These are phyloP conservation scores for Prunus padus DNA, from an alignment of 306 rosid species.

Conservation along the genomic window DNA sequence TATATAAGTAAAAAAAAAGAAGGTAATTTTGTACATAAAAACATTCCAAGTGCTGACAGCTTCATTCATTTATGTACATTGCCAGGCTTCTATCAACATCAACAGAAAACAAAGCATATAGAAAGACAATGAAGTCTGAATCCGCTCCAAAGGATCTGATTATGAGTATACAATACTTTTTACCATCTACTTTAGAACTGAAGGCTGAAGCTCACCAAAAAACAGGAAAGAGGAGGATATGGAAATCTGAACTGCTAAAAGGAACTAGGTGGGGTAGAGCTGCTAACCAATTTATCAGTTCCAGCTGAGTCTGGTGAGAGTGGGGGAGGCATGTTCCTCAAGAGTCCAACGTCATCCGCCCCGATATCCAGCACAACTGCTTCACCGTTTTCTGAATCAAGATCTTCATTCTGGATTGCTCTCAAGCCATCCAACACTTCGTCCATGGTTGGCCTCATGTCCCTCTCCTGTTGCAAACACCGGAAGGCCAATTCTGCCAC, in stretches of 20 bases:
- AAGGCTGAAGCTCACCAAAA: background rate
- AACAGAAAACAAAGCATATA: constrained; percentile 8
- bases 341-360: constrained; percentile 51
- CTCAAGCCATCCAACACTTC: constrained; percentile 60
- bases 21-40: background rate
- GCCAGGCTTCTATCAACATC: background rate
- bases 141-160: background rate
- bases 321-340: constrained; percentile 46
- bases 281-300: constrained; percentile 62
- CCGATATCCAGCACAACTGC: constrained; percentile 40
- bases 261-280: constrained; percentile 54
- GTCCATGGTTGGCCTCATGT: constrained; percentile 81
- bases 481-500: constrained; percentile 81
- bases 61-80: constrained; percentile 13
- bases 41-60: constrained; percentile 2
- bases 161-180: constrained; percentile 11
- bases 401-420: constrained; percentile 50
- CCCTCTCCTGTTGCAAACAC: constrained; percentile 81
- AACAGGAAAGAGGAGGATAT: background rate
- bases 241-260: constrained; percentile 39
- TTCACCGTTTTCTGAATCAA: constrained; percentile 26
- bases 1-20: background rate
- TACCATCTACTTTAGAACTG: constrained; percentile 16
- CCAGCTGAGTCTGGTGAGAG: constrained; percentile 61
- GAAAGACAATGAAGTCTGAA: background rate